phyloP scores from a whole-genome alignment of 2,329 filamentous ascomycete species.

The Onygena corvina region DNA sequence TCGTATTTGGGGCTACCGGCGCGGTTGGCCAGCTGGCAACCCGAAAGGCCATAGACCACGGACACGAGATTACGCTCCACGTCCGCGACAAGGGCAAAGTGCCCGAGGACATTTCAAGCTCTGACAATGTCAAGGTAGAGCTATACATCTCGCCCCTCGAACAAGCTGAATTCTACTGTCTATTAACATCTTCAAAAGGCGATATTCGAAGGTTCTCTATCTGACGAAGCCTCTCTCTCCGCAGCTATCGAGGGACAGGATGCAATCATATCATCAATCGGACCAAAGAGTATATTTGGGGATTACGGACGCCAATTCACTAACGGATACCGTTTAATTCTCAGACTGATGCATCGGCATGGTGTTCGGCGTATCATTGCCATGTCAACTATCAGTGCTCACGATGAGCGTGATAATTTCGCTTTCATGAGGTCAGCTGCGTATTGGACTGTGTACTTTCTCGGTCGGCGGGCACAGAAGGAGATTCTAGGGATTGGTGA shows the following conservation, averaged over 20 bases:
- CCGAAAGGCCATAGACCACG: constrained; percentile 13
- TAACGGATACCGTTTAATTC: constrained; percentile 15
- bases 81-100: constrained; percentile 17
- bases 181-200: constrained; percentile 3
- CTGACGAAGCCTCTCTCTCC: constrained; percentile 13
- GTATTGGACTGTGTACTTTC: constrained; percentile 10
- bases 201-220: constrained; percentile 13
- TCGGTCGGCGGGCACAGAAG: constrained; percentile 11
- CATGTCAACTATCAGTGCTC: constrained; percentile 26
- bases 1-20: constrained; percentile 15
- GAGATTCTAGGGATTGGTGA: constrained; percentile 13
- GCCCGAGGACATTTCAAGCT: constrained; percentile 12
- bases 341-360: constrained; percentile 22
- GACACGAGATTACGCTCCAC: constrained; percentile 14
- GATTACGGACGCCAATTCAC: constrained; percentile 4
- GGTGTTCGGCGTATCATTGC: constrained; percentile 25
- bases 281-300: constrained; percentile 8
- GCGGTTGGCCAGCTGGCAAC: constrained; percentile 8
- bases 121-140: constrained; percentile 13
- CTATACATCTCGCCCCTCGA: neutral
- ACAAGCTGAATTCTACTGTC: neutral
- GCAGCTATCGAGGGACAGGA: constrained; percentile 16
- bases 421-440: constrained; percentile 14
- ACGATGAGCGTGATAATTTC: constrained; percentile 19
- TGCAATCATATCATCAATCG: constrained; percentile 17